Conservation (phyloP, 106 monocot species). For the Platanthera guangdongensis region DNA sequence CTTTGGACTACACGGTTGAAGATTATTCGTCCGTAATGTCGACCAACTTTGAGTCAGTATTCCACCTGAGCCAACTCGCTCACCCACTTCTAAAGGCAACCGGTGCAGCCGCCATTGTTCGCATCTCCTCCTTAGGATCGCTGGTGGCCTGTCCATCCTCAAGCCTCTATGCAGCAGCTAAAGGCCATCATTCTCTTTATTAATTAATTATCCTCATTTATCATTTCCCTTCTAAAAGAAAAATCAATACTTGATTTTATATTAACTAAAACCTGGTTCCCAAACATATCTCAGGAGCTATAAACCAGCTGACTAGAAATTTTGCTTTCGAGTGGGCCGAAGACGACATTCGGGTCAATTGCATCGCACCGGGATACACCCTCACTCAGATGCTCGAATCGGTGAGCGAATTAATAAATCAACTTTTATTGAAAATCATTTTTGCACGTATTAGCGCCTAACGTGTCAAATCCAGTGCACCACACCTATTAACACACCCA, state of each 20-base stretch:
- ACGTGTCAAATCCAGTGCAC: too few species aligned
- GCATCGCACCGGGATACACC: constrained; percentile 9
- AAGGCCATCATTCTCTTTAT: constrained; percentile 4
- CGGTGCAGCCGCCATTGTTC: constrained; percentile 5
- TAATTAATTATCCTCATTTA: too few species aligned
- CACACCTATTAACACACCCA: too few species aligned
- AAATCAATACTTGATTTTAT: too few species aligned
- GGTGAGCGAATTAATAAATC: not conserved
- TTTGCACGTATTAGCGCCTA: too few species aligned
- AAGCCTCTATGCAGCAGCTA: constrained; percentile 10
- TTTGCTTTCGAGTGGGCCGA: constrained; percentile 14
- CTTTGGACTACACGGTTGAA: constrained; percentile 15
- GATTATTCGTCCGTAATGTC: constrained; percentile 14
- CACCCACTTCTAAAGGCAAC: constrained; percentile 42
- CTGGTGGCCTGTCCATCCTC: not conserved
- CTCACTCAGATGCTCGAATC: not conserved
- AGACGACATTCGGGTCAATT: constrained; percentile 8
- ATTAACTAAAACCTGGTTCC: not conserved
- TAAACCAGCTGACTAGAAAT: constrained; percentile 9
- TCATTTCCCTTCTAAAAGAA: not conserved
- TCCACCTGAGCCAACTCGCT: constrained; percentile 51
- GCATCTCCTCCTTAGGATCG: constrained; percentile 19
- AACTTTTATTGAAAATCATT: not conserved
- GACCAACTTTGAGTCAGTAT: constrained; percentile 46
- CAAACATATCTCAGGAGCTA: not conserved